Base-by-base conservation (phyloP, 2,329 filamentous ascomycete species). In the Neurospora crassa region DNA sequence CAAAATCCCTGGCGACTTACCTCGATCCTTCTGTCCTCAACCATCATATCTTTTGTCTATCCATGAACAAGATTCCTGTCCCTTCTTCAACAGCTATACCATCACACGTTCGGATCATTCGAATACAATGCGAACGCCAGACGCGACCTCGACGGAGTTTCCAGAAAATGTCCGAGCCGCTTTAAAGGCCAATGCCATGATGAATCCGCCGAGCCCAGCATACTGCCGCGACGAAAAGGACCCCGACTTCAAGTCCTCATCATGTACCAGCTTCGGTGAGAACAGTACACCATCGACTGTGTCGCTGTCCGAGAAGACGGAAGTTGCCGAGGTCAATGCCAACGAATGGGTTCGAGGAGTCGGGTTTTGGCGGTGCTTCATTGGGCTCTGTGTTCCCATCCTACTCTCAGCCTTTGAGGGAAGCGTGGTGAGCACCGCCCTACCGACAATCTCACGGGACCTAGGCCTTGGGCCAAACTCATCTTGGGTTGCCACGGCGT, bases 401-500 rank as follows among this genome's bases (percentile, higher is more conserved):
- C 71, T 76, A 7, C 73, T 76, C 18, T 75, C 75, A 2, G 73
- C 76, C 10, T 75, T 77, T 41, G 76, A 77, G 67, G 75, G 75
- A n/a, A 76, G 74, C 29, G 75, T 77, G 14, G 74, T 76, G 24
- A 74, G 73, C n/a, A 76, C 76, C 8, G 74, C 74, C 1, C 73
- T 77, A 12, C 76, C 75, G 2, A 75, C 72, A 18, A 76, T 77
- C 11, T 75, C 74, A 5, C 69, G 59, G 10, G 70, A 72, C 8
- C 71, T 78, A 2, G 18, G 71, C 8, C 72, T 75, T 1, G 77
- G 76, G 3, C 73, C 74, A 11, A 74, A 74, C 69, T 78, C 77
- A n/a, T 74, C 76, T 14, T 78, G 76, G 77, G 74, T 77, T 7
- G 73, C 75, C 8, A 78, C 77, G 40, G 69, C 74, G 11, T 78